phyloP scores from a whole-genome alignment of 1,284 basidiomycete species.

The Cutaneotrichosporon cyanovorans region DNA sequence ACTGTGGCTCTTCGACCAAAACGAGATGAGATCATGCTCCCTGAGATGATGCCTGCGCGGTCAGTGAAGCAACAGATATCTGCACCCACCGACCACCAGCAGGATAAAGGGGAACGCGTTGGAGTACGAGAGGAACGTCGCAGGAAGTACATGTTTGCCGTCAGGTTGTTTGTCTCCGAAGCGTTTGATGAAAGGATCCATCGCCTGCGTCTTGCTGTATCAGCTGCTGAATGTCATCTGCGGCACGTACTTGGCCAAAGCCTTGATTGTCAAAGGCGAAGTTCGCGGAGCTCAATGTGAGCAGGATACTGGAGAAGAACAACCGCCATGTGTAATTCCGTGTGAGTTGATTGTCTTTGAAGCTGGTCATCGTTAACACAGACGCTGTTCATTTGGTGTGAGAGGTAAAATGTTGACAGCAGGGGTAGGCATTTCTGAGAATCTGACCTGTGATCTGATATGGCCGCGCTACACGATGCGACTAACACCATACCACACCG shows the following conservation, averaged over 20 bases:
- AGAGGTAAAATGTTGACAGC: too few species aligned
- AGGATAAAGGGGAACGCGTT: constrained; percentile 7
- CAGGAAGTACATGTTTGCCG: constrained; percentile 3
- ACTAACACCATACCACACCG: too few species aligned
- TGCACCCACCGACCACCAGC: constrained; percentile 1
- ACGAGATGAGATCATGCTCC: constrained; percentile 6
- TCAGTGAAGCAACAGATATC: neutral
- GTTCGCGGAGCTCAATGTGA: constrained; percentile 12
- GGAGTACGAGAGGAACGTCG: constrained; percentile 7
- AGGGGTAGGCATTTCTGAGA: too few species aligned
- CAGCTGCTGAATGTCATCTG: neutral
- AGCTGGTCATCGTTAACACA: too few species aligned
- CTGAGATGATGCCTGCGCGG: constrained; percentile 5
- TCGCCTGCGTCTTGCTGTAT: constrained; percentile 13
- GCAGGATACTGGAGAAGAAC: constrained; percentile 6
- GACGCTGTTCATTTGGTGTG: too few species aligned
- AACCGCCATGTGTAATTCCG: constrained; percentile 11
- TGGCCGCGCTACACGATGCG: too few species aligned
- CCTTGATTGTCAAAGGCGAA: constrained; percentile 8
- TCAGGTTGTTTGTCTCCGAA: constrained; percentile 5
- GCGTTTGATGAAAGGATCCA: constrained; percentile 9
- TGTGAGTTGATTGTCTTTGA: constrained; percentile 5
- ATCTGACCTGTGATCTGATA: too few species aligned
- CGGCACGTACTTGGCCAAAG: constrained; percentile 5
- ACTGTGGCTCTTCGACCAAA: constrained; percentile 13